Conservation (phyloP, 2,329 filamentous ascomycete genomes). For the Epichloe elymi region DNA sequence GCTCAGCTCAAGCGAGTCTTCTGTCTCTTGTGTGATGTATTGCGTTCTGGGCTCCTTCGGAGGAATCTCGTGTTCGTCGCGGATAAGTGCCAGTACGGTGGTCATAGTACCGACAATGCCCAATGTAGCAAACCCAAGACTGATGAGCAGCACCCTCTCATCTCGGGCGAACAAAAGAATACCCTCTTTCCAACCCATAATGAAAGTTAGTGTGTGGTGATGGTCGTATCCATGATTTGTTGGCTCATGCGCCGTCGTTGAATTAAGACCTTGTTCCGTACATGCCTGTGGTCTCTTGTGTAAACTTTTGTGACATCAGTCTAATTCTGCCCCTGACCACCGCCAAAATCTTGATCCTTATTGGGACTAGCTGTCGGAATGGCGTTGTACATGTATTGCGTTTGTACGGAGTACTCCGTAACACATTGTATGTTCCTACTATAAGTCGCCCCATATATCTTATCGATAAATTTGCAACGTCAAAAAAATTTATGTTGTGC, state of each 20-base stretch:
- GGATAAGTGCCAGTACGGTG: constrained; percentile 43
- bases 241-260: neutral
- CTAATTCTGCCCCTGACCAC: constrained; percentile 11
- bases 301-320: neutral
- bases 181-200: constrained; percentile 26
- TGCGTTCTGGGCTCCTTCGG: constrained; percentile 51
- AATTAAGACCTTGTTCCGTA: neutral
- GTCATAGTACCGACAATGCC: constrained; percentile 44
- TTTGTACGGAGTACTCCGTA: no score
- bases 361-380: neutral
- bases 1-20: constrained; percentile 53
- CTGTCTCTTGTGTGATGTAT: constrained; percentile 63
- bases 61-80: constrained; percentile 53
- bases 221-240: constrained; percentile 3
- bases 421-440: neutral
- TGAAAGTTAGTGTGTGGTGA: constrained; percentile 8
- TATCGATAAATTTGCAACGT: constrained; percentile 7
- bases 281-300: no score
- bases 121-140: constrained; percentile 44
- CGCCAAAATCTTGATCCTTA: constrained; percentile 8
- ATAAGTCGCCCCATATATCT: neutral
- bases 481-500: constrained; percentile 3
- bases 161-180: constrained; percentile 27
- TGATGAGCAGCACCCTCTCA: constrained; percentile 39
- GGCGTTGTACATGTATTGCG: no score